Evolutionary conservation across 78 protist genomes (phyloP), one percentile per base, ranked within the genome.

Genomic region (Guillardia theta): DNA sequence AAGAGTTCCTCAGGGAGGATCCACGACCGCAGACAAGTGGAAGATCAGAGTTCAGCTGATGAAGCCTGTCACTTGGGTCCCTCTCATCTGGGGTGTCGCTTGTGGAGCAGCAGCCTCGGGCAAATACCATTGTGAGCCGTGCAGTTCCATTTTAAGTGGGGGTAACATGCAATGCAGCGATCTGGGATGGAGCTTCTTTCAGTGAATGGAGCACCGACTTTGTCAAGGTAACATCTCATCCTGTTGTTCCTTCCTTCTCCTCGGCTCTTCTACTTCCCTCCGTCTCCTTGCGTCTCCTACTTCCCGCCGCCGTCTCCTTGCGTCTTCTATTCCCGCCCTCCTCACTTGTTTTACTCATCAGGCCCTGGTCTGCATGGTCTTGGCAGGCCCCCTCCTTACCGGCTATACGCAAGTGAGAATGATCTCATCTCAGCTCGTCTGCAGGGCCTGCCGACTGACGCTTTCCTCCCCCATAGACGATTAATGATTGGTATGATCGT

Each of bases 71-170:
- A 94, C 95, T 3, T 94, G 95, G 95, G 64, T 94, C 37, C 95
- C 95, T 18, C 93, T 94, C 41, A 94, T 94, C 92, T 94, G 95
- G 95, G 95, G 95, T 36, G 95, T 94, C 41, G 88, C 80, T n/a
- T 94, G 95, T 80, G 95, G 95, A 8, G 95, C 95, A 0, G 95
- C 95, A 1, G 95, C 95, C 41, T 80, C 95, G 4, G 95, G 95
- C 44, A 48, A 93, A 58, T 58, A 58, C 70, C 70, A 58, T 6
- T 22, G 76, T 45, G 30, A 15, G 58, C 58, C 30, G 15, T 50
- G 30, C 58, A 19, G 30, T 15, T 50, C 58, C 15, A 10, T 50
- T 50, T 50, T 15, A 19, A 10, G 10, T 50, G 15, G 15, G 15
- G 58, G 30, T 15, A 50, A 50, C 10, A 10, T 19, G 15, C 58